Evolutionary conservation across 202 grass and related monocot genomes (phyloP).

Genomic region (Cymbopogon flexuosus): DNA sequence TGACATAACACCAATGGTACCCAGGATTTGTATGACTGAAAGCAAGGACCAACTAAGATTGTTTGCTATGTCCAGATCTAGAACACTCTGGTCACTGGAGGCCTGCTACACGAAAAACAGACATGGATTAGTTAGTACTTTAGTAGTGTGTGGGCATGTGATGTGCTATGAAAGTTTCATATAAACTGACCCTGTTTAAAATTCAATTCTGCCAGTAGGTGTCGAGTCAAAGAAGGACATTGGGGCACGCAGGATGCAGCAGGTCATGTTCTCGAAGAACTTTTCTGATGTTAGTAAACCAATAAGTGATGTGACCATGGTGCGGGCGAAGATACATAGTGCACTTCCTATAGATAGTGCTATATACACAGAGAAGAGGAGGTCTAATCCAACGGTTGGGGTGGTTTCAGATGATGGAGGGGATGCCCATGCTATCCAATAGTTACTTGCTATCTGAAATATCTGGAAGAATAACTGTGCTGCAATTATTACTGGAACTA

Average conservation of each 20-base stretch:
- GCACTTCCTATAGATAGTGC: constrained; percentile 63
- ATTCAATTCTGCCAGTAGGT: constrained; percentile 90
- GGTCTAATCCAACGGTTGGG: constrained; percentile 49
- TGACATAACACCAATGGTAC: constrained; percentile 87
- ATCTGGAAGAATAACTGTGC: constrained; percentile 77
- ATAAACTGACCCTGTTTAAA: constrained; percentile 74
- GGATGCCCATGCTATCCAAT: constrained; percentile 97
- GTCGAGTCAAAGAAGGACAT: constrained; percentile 99
- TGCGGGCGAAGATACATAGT: constrained; percentile 56
- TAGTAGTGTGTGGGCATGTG: background rate
- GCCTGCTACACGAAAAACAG: constrained; percentile 40
- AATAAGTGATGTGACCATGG: constrained; percentile 46
- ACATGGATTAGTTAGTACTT: constrained; percentile 8
- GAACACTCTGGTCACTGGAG: constrained; percentile 86
- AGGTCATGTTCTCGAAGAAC: constrained; percentile 84
- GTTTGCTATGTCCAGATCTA: constrained; percentile 73
- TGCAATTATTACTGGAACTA: constrained; percentile 63
- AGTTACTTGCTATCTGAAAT: constrained; percentile 91
- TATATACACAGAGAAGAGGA: constrained; percentile 71
- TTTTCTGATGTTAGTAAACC: constrained; percentile 71
- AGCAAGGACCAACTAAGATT: constrained; percentile 82
- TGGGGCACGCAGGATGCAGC: constrained; percentile 68
- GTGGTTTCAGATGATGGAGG: constrained; percentile 52
- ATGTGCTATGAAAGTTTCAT: background rate
- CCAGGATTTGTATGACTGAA: constrained; percentile 75